A percentile compares a stretch with the other conserved stretches of the same genome.
phyloP scores from a whole-genome alignment of 352 stramenopile species.

The Globisporangium emineosum region DNA sequence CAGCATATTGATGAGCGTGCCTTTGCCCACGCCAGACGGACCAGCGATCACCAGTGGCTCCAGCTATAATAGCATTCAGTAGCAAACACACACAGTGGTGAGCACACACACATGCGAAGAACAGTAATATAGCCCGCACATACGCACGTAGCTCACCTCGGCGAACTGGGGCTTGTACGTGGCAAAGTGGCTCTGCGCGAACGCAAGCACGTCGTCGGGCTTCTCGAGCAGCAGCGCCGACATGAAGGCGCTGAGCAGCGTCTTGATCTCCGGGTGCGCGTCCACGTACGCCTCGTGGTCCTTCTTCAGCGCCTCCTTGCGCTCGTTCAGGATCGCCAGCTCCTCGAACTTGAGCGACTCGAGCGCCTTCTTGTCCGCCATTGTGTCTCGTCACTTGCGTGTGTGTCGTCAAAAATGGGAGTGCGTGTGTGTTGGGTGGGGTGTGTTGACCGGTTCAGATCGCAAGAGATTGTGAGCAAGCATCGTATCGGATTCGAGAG shows the following conservation, averaged over 20 bases:
- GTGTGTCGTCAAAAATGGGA: constrained; percentile 6
- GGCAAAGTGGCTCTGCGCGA: constrained; percentile 79
- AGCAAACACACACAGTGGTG: neutral
- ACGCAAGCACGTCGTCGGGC: constrained; percentile 74
- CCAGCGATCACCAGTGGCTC: constrained; percentile 89
- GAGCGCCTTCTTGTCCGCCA: constrained; percentile 45
- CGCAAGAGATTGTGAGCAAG: neutral
- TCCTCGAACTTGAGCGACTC: constrained; percentile 82
- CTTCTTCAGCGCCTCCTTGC: constrained; percentile 84
- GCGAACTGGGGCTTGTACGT: constrained; percentile 56
- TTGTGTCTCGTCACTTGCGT: constrained; percentile 9
- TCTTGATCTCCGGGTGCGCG: constrained; percentile 87
- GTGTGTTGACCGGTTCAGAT: too few species aligned
- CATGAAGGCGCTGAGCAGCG: constrained; percentile 88
- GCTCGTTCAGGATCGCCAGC: constrained; percentile 81
- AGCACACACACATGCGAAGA: constrained; percentile 8
- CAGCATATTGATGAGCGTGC: constrained; percentile 94
- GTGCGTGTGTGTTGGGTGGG: too few species aligned
- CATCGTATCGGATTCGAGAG: neutral
- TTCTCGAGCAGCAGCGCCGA: constrained; percentile 84
- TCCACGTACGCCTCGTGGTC: constrained; percentile 82
- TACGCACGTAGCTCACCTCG: too few species aligned
- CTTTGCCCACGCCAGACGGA: constrained; percentile 92
- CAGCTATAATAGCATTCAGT: constrained; percentile 28
- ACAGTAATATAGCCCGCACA: too few species aligned